A percentile compares a stretch with the other conserved stretches of the same genome.
Evolutionary conservation across 352 stramenopile genomes (phyloP).

Genomic region (Globisporangium canariense): DNA sequence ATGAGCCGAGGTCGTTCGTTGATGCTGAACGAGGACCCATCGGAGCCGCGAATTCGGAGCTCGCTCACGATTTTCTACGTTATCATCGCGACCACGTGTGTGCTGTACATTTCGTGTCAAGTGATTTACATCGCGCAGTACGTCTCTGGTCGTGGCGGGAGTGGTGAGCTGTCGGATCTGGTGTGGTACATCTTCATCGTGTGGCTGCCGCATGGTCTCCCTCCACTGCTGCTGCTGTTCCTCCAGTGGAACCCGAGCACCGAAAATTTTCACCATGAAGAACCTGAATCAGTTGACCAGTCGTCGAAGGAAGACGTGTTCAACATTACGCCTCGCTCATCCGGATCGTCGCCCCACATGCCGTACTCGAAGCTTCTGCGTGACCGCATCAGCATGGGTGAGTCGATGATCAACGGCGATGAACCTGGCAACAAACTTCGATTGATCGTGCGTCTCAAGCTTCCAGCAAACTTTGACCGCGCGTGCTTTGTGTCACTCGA

Average conservation of each 20-base stretch:
- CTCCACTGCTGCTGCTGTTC: slow-evolving; percentile 75
- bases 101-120: slow-evolving; percentile 84
- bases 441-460: slow-evolving; percentile 78
- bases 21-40: slow-evolving; percentile 85
- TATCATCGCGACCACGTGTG: slow-evolving; percentile 85
- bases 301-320: slow-evolving; percentile 84
- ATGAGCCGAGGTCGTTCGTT: slow-evolving; percentile 80
- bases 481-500: slow-evolving; percentile 83
- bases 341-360: slow-evolving; percentile 73
- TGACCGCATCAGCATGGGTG: slow-evolving; percentile 69
- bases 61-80: slow-evolving; percentile 87
- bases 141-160: slow-evolving; percentile 48
- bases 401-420: slow-evolving; percentile 77
- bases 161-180: slow-evolving; percentile 68
- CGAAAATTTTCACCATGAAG: slow-evolving; percentile 57
- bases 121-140: slow-evolving; percentile 89
- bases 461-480: slow-evolving; percentile 71
- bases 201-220: slow-evolving; percentile 74
- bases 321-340: slow-evolving; percentile 79
- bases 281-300: slow-evolving; percentile 53
- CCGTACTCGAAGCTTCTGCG: slow-evolving; percentile 74
- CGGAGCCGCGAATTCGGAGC: slow-evolving; percentile 76
- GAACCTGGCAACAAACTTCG: slow-evolving; percentile 80
- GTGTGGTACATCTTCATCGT: slow-evolving; percentile 89
- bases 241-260: slow-evolving; percentile 85